These are phyloP conservation scores for Oropetium thomaeum DNA, from an alignment of 176 grass and related monocot species.

Conservation along the genomic window DNA sequence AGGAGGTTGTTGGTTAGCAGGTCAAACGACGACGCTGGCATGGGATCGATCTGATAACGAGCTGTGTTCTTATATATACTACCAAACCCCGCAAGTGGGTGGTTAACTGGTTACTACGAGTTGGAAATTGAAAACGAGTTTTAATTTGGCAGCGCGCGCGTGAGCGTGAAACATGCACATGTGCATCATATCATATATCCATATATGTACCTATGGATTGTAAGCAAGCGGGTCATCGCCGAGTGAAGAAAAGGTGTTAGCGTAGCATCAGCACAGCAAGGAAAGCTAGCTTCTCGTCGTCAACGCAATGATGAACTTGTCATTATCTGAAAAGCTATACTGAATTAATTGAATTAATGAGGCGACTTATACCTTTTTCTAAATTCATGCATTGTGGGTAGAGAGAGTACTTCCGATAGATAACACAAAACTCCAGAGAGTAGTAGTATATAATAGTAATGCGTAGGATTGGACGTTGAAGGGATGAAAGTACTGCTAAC, in stretches of 20 bases:
- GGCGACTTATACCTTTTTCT: background rate
- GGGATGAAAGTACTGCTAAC: background rate
- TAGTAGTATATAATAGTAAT: too few relatives aligned
- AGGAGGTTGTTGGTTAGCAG: background rate
- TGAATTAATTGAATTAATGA: background rate
- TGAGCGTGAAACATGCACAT: conserved; percentile 32
- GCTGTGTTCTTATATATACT: background rate
- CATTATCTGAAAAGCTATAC: background rate
- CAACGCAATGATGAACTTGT: background rate
- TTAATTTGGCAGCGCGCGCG: background rate
- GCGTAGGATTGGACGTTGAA: background rate
- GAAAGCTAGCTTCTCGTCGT: background rate
- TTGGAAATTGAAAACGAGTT: background rate
- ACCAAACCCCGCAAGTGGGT: conserved; percentile 1
- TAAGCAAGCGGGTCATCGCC: background rate
- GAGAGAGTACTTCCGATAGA: background rate
- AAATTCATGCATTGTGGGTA: background rate
- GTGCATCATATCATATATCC: background rate
- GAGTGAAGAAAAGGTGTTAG: conserved; percentile 8
- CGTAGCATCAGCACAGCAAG: too few relatives aligned
- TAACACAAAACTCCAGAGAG: background rate
- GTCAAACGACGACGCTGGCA: background rate
- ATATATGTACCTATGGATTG: background rate
- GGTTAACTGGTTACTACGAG: background rate
- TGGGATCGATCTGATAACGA: background rate